These are phyloP conservation scores for Neurospora sp. DNA, from an alignment of 495 filamentous ascomycete species.

Conservation along the genomic window DNA sequence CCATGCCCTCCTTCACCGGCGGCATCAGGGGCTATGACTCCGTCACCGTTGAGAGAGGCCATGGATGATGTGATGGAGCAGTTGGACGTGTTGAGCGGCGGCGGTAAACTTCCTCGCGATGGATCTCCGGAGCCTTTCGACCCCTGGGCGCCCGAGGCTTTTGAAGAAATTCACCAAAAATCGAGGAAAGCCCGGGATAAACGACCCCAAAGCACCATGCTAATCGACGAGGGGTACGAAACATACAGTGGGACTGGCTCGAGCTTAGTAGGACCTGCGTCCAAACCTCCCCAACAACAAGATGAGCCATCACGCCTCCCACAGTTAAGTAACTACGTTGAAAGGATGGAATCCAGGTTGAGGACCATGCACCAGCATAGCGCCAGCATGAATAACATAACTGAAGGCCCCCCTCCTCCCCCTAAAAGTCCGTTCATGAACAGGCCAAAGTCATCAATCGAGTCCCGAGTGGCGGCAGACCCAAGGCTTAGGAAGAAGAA, in stretches of 20 bases:
- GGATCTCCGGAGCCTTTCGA: conserved; percentile 50
- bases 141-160: conserved; percentile 89
- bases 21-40: conserved; percentile 57
- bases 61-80: conserved; percentile 99
- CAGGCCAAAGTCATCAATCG: conserved; percentile 43
- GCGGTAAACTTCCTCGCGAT: conserved; percentile 28
- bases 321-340: conserved; percentile 72
- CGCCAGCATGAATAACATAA: conserved; percentile 31
- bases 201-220: conserved; percentile 61
- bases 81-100: conserved; percentile 74
- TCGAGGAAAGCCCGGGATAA: conserved; percentile 26
- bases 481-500: conserved; percentile 48
- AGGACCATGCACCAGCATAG: conserved; percentile 60
- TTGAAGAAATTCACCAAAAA: conserved; percentile 49
- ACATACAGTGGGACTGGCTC: conserved; percentile 39
- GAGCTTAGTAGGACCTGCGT: conserved; percentile 31
- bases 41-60: conserved; percentile 81
- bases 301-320: conserved; percentile 44
- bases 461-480: conserved; percentile 18
- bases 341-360: conserved; percentile 77
- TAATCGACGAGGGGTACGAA: conserved; percentile 44
- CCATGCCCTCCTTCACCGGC: conserved; percentile 55
- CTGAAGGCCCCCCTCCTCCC: conserved; percentile 51
- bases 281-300: conserved; percentile 30
- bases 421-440: conserved; percentile 43